Base-by-base conservation (phyloP, 2,329 filamentous ascomycete genomes). In the Hypoxylon sp. region DNA sequence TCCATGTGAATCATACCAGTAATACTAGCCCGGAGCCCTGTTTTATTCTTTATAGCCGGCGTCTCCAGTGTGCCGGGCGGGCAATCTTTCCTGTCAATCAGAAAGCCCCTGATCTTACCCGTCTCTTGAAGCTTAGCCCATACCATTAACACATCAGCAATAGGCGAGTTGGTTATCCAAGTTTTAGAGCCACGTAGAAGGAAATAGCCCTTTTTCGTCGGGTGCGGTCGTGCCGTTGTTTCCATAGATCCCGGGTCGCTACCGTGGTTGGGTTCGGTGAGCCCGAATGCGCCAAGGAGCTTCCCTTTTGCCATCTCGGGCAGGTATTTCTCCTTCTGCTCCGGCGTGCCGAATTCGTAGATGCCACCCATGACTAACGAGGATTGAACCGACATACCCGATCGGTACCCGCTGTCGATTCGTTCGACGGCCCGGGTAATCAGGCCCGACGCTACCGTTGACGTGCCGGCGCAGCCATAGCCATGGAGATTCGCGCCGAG, bases 1-100 rank as follows among this genome's bases (percentile, higher is more conserved):
- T 98, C 95, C 77, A 99, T 87, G 74, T 97, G 94, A 73, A 99
- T 98, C 96, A 98, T 98, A 63, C 96, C 96, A 0, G 96, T 99
- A 71, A 98, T 92, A 11, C 93, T 97, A 11, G 96, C 96, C 65
- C 96, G 88, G 33, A 99, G 88, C 1, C 94, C 96, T 69, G 92
- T 98, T 87, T 99, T 99, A 84, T 98, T 89, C 84, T 97, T 97
- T 80, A 99, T 91, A 11, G 92, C 84, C 0, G 96, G 96, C 5
- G 96, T 99, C 80, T 96, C 94, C 13, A 99, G 85, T 0, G 94
- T 97, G 2, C 96, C 95, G 0, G 93, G 85, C 1, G 94, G 94
- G 76, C 94, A 97, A 73, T 93, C 87, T 73, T 90, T 89, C 73
- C 95, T 88, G 81, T 99, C 94, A 33, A 99, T 87, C 52, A 98